These are phyloP conservation scores for Hypoxylon sp. DNA, from an alignment of 2,329 filamentous ascomycete species.

Conservation along the genomic window DNA sequence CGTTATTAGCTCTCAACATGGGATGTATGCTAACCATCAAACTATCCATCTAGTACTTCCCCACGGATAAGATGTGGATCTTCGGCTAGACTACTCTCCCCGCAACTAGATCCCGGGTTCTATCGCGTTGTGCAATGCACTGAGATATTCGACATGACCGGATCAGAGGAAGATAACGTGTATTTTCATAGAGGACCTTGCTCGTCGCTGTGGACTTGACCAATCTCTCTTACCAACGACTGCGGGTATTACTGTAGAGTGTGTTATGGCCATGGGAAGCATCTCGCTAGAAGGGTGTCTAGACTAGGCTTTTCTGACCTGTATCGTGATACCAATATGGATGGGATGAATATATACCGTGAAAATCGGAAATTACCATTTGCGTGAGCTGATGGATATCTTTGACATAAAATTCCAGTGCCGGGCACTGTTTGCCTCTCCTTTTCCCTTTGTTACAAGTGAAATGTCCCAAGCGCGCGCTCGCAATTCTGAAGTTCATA, in stretches of 20 bases:
- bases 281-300: constrained; percentile 48
- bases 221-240: constrained; percentile 29
- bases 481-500: constrained; percentile 14
- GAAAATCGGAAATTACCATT: constrained; percentile 36
- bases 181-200: constrained; percentile 29
- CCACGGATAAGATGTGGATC: constrained; percentile 70
- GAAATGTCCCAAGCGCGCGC: constrained; percentile 15
- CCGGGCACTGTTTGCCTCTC: constrained; percentile 21
- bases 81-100: constrained; percentile 62
- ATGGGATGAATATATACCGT: constrained; percentile 33
- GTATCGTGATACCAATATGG: constrained; percentile 45
- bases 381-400: constrained; percentile 40
- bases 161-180: constrained; percentile 15
- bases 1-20: neutral
- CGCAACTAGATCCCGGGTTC: constrained; percentile 9
- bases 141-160: constrained; percentile 12
- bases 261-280: constrained; percentile 32
- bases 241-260: constrained; percentile 33
- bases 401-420: constrained; percentile 33
- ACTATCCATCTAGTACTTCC: constrained; percentile 64
- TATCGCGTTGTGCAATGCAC: neutral
- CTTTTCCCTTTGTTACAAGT: constrained; percentile 21
- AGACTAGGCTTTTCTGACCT: constrained; percentile 47
- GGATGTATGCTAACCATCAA: constrained; percentile 33
- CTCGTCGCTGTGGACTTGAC: constrained; percentile 15